Percentiles rank a stretch among this genome's conserved stretches.
phyloP scores from a whole-genome alignment of 306 rosid species.

The Malus sylvestris region DNA sequence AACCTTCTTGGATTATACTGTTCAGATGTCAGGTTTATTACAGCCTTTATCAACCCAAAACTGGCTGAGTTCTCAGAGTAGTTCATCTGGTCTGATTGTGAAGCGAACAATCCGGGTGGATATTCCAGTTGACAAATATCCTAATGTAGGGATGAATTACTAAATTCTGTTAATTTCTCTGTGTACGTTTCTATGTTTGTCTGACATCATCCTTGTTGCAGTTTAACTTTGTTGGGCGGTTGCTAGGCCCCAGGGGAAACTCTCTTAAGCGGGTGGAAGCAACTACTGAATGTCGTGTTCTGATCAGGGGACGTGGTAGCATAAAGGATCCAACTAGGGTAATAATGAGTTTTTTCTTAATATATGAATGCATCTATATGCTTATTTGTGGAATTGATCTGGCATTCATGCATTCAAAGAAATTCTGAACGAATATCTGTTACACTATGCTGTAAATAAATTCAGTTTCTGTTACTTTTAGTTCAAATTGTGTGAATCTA shows the following conservation, averaged over 20 bases:
- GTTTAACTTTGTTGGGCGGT: slow-evolving; percentile 97
- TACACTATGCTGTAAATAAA: background rate
- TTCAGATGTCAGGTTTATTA: slow-evolving; percentile 74
- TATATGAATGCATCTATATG: background rate
- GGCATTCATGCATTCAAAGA: background rate
- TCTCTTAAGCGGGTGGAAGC: slow-evolving; percentile 97
- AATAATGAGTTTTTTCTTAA: slow-evolving; percentile 19
- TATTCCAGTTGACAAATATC: slow-evolving; percentile 74
- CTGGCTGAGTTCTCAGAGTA: slow-evolving; percentile 73
- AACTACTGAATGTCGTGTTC: slow-evolving; percentile 87
- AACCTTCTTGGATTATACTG: slow-evolving; percentile 25
- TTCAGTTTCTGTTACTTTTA: background rate
- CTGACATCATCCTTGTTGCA: slow-evolving; percentile 39
- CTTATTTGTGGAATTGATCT: background rate
- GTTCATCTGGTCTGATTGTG: slow-evolving; percentile 81
- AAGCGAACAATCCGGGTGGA: slow-evolving; percentile 93
- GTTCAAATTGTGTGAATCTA: background rate
- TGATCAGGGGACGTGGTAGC: slow-evolving; percentile 99
- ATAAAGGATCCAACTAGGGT: slow-evolving; percentile 89
- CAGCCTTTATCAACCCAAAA: slow-evolving; percentile 64
- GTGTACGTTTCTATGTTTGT: background rate
- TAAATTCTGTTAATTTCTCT: background rate
- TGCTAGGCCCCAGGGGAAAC: slow-evolving; percentile 97
- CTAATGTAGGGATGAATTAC: slow-evolving; percentile 47
- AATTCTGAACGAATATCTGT: background rate